Evolutionary conservation across 108 stramenopile species (phyloP).

Genomic region (Poteriospumella lacustris): DNA sequence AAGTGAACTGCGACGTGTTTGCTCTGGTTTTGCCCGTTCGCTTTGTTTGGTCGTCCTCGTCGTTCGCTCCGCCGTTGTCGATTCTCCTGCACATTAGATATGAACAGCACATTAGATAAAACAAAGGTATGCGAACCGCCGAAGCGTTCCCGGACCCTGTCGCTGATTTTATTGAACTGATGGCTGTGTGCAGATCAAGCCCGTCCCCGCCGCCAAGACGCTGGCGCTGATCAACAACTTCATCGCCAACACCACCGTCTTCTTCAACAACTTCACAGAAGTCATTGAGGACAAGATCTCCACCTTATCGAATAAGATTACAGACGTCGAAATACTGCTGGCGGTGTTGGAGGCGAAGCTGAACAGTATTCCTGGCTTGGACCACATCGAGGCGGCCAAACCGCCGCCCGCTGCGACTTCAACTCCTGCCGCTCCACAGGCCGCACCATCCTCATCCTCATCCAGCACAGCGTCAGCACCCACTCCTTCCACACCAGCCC

Average conservation of each 20-base stretch:
- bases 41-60: too few relatives aligned
- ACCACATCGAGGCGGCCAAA: neutral
- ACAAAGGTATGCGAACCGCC: too few relatives aligned
- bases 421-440: neutral
- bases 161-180: too few relatives aligned
- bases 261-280: slow-evolving; percentile 16
- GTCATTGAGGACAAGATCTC: slow-evolving; percentile 12
- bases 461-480: too few relatives aligned
- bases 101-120: too few relatives aligned
- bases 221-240: slow-evolving; percentile 19
- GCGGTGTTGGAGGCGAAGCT: slow-evolving; percentile 26
- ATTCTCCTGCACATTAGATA: too few relatives aligned
- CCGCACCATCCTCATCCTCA: neutral
- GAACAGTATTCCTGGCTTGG: slow-evolving; percentile 5
- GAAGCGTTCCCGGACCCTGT: too few relatives aligned
- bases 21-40: too few relatives aligned
- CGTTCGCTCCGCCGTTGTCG: too few relatives aligned
- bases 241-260: neutral
- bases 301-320: neutral
- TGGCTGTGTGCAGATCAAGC: neutral
- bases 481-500: neutral
- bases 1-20: too few relatives aligned
- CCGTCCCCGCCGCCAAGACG: neutral
- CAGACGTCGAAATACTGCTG: slow-evolving; percentile 20
- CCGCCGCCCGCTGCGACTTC: neutral